A percentile compares a stretch with the other conserved stretches of the same genome.
phyloP scores from a whole-genome alignment of 352 stramenopile species.

The Globisporangium solare region DNA sequence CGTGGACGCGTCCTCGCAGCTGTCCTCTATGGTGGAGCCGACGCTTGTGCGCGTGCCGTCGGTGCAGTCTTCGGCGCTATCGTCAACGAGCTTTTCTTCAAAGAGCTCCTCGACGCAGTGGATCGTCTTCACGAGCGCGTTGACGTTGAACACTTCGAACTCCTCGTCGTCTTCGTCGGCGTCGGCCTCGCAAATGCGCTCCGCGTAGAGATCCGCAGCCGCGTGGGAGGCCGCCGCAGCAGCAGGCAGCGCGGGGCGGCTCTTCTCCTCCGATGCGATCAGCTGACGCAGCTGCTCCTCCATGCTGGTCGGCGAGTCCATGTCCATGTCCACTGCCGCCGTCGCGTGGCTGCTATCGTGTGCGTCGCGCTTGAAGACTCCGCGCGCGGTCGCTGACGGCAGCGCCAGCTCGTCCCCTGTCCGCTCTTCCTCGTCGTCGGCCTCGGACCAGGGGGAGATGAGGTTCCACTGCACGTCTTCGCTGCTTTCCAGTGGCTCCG shows the following conservation, averaged over 20 bases:
- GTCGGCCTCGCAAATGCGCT: not conserved
- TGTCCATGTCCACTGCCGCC: not conserved
- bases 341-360: not conserved
- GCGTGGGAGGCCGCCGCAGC: not conserved
- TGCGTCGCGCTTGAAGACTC: slow-evolving; percentile 5
- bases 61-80: slow-evolving; percentile 6
- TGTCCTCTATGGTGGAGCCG: slow-evolving; percentile 12
- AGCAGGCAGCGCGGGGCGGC: not conserved
- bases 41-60: slow-evolving; percentile 13
- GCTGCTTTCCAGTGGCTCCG: not conserved
- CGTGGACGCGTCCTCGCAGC: slow-evolving; percentile 8
- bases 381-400: not conserved
- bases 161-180: slow-evolving; percentile 16
- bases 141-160: slow-evolving; percentile 13
- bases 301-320: slow-evolving; percentile 6
- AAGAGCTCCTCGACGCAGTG: slow-evolving; percentile 1
- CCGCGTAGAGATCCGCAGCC: not conserved
- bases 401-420: not conserved
- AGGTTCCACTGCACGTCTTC: slow-evolving; percentile 28
- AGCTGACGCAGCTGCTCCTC: slow-evolving; percentile 12
- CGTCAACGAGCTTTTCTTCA: slow-evolving; percentile 9
- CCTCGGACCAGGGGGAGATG: slow-evolving; percentile 51
- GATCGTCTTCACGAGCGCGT: not conserved
- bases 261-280: slow-evolving; percentile 1
- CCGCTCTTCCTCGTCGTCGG: slow-evolving; percentile 3